Evolutionary conservation across 805 yeast species (phyloP).

Genomic region (Candida ficus): DNA sequence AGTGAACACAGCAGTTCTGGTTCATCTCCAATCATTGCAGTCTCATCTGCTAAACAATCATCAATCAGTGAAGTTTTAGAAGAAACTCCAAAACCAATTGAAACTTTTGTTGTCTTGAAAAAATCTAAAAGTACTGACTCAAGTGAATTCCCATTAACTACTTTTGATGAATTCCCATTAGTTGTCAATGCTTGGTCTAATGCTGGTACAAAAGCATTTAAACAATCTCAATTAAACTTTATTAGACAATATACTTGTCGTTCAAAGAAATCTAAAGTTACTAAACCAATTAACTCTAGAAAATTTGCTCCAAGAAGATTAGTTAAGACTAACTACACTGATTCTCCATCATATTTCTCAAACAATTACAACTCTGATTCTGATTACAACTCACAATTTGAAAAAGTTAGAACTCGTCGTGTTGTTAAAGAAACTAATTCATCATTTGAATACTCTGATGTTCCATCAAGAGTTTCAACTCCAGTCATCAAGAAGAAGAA

Average conservation of each 20-base stretch:
- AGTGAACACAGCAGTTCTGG: not conserved
- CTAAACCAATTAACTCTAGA: conserved; percentile 16
- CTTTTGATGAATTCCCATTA: conserved; percentile 40
- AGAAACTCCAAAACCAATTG: conserved; percentile 9
- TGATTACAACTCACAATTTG: conserved; percentile 30
- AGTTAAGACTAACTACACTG: conserved; percentile 11
- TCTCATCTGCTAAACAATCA: no score
- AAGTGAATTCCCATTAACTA: conserved; percentile 43
- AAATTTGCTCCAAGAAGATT: conserved; percentile 23
- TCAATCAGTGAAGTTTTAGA: no score
- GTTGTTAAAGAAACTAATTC: conserved; percentile 35
- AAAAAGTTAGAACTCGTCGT: conserved; percentile 58
- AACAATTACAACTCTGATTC: conserved; percentile 30
- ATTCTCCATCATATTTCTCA: conserved; percentile 9
- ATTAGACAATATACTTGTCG: conserved; percentile 41
- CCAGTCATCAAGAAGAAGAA: conserved; percentile 37
- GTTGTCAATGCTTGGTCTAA: conserved; percentile 49
- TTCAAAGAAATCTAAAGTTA: conserved; percentile 23
- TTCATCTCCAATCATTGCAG: conserved; percentile 13
- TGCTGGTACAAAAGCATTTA: conserved; percentile 38
- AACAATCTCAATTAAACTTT: conserved; percentile 44
- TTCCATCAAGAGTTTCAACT: conserved; percentile 26
- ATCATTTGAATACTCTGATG: conserved; percentile 24
- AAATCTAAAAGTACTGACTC: conserved; percentile 11
- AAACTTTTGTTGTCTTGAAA: conserved; percentile 14